Evolutionary conservation across 495 filamentous ascomycete species (phyloP), one percentile per base, ranked within the genome.

Genomic region (Xylaria venustula): DNA sequence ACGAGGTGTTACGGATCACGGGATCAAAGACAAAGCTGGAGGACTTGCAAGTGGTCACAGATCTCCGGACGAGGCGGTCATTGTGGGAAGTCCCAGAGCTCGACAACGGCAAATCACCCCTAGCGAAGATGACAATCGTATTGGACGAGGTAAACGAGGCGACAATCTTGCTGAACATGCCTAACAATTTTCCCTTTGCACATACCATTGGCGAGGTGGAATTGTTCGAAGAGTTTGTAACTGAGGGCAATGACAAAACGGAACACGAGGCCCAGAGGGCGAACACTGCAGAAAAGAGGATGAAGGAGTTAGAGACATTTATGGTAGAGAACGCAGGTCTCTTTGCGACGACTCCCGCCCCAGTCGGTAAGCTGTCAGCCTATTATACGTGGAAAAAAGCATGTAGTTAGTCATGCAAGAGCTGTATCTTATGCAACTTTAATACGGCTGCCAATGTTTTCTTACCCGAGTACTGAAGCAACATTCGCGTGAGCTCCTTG

Each of bases 151-250:
- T 65, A 25, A 54, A 32, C 25, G 63, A 65, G 58, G 63, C 57
- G 20, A 47, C 20, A 12, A 50, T 5, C 7, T 11, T 20, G 14
- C 48, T 34, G 40, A 28, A 62, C 45, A 11, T 22, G n/a, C n/a
- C n/a, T n/a, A 28, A 52, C 19, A 9, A 47, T 19, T 42, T 46
- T n/a, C 47, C 34, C 1, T 65, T 65, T 22, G 41, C 12, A 3
- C 63, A 65, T 37, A 45, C 55, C 20, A 15, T 65, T 19, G 63
- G 59, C 19, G 63, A 65, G 50, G 54, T 65, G 6, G 63, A 65
- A 14, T 17, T 62, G 20, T 62, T 62, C 14, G 19, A 65, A 12
- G 47, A 62, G 44, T 32, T 65, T 9, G 40, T 55, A 5, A 65
- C 63, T 22, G 63, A 59, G 44, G 59, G 34, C 12, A 59, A 58